Evolutionary conservation across 371 early-diverging fungal species (phyloP), one percentile per base, ranked within the genome.

Genomic region (Rhizomucor pusillus): DNA sequence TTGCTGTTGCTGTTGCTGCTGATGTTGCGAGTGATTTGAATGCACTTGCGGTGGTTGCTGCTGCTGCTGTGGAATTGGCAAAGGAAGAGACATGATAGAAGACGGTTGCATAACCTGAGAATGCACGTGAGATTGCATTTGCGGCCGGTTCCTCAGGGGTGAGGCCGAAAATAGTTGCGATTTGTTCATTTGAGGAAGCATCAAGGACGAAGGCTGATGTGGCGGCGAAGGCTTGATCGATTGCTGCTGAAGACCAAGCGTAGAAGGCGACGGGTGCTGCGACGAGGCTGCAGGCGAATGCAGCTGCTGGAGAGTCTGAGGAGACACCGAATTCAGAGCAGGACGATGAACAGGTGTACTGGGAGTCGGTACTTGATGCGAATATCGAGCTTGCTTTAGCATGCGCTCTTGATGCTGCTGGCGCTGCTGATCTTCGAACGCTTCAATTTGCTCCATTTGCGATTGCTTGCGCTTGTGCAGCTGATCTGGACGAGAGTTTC

Each of bases 91-190:
- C 47, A 56, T 52, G 22, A 57, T 52, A 24, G 57, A 43, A 7
- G 62, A 52, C 1, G 62, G 56, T 29, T 61, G 66, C 24, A 60
- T 52, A 9, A 57, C 52, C 20, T 57, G 58, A 16, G 54, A 35
- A 44, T 64, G 67, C 51, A 62, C 54, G 54, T 66, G 62, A 33
- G 67, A 57, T 60, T 67, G 67, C 11, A 69, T 47, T 60, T 62
- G 56, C 39, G 69, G 52, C 60, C 65, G 69, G 33, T 57, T 52
- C 24, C 66, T 62, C 56, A 69, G 52, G 20, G 64, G 44, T 35
- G 61, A 40, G 9, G 54, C 57, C 20, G 57, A 48, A 35, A 53
- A 59, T 23, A 62, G 29, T 25, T 59, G 59, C 1, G 60, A 43
- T 37, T 59, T 59, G 40, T 51, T 55, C 19, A 43, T 36, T 46